A percentile compares a stretch with the other conserved stretches of the same genome.
Evolutionary conservation across 768 basidiomycete genomes (phyloP).

Genomic region (Russula sp.): DNA sequence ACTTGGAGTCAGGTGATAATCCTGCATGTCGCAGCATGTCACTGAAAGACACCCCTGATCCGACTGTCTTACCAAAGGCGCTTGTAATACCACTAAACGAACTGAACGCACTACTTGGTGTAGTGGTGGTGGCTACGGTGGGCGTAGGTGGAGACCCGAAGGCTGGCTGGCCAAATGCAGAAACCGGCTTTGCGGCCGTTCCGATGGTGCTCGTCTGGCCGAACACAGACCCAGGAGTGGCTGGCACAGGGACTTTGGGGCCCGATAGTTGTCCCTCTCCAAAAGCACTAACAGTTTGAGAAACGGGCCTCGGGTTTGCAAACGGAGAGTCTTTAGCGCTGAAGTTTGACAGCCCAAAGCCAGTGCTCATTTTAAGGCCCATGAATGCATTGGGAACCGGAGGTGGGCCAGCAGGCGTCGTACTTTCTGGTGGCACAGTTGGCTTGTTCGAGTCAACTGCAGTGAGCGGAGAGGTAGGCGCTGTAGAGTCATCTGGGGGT

Average conservation of each 20-base stretch:
- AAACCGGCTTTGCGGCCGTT: constrained; percentile 1
- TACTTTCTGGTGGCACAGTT: constrained; percentile 20
- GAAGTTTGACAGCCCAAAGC: constrained; percentile 27
- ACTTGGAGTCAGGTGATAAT: constrained; percentile 16
- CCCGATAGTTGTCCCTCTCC: constrained; percentile 13
- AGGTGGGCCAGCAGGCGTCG: constrained; percentile 32
- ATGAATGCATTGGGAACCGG: constrained; percentile 27
- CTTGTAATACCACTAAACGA: constrained; percentile 36
- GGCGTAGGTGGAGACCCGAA: constrained; percentile 38
- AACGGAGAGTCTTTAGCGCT: constrained; percentile 32
- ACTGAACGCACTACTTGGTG: constrained; percentile 42
- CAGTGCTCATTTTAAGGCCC: constrained; percentile 23
- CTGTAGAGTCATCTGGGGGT: neutral
- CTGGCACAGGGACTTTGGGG: constrained; percentile 33
- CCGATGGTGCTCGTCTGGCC: constrained; percentile 35
- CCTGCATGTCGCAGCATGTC: constrained; percentile 51
- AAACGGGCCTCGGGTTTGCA: constrained; percentile 29
- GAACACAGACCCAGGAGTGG: constrained; percentile 39
- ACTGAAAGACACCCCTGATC: constrained; percentile 52
- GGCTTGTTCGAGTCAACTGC: neutral
- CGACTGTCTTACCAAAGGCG: constrained; percentile 45
- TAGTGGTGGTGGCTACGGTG: constrained; percentile 13
- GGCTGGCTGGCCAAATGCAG: constrained; percentile 40
- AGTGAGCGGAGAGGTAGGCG: constrained; percentile 5
- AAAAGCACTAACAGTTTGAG: constrained; percentile 26